Evolutionary conservation across 495 filamentous ascomycete genomes (phyloP).

Genomic region (Xeromyces bisporus): DNA sequence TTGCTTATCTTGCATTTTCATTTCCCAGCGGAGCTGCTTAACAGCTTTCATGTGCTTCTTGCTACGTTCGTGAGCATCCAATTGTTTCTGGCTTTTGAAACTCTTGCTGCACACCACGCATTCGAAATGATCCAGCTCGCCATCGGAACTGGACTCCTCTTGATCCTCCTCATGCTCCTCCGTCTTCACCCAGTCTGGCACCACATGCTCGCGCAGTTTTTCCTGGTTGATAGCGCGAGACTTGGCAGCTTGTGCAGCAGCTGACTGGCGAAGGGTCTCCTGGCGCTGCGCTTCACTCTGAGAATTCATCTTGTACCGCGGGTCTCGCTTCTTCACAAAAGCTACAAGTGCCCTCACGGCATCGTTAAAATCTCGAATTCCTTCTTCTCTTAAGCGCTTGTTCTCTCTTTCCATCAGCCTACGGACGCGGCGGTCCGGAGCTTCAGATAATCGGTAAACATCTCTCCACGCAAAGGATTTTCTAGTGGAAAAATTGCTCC

Average conservation of each 20-base stretch:
- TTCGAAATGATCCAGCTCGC: slow-evolving; percentile 48
- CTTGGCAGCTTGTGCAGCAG: slow-evolving; percentile 68
- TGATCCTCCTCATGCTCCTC: slow-evolving; percentile 36
- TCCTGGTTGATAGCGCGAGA: slow-evolving; percentile 66
- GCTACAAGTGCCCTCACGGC: slow-evolving; percentile 72
- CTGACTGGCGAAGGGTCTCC: slow-evolving; percentile 57
- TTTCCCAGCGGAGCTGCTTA: slow-evolving; percentile 59
- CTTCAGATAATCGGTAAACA: slow-evolving; percentile 60
- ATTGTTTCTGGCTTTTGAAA: slow-evolving; percentile 90
- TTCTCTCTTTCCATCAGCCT: slow-evolving; percentile 94
- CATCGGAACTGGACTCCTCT: slow-evolving; percentile 38
- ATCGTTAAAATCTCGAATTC: slow-evolving; percentile 78
- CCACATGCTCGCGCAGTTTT: slow-evolving; percentile 44
- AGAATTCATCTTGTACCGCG: slow-evolving; percentile 50
- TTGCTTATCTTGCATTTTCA: slow-evolving; percentile 56
- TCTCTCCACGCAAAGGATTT: slow-evolving; percentile 89
- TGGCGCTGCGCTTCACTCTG: slow-evolving; percentile 70
- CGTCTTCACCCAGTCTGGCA: slow-evolving; percentile 65
- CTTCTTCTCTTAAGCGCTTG: slow-evolving; percentile 64
- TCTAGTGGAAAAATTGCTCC: slow-evolving; percentile 65
- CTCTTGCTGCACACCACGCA: slow-evolving; percentile 83
- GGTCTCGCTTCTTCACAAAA: slow-evolving; percentile 88
- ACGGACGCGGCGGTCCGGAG: slow-evolving; percentile 68
- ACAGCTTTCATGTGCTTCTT: slow-evolving; percentile 87
- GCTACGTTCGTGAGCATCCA: slow-evolving; percentile 84